Base-by-base conservation (phyloP, 2,329 filamentous ascomycete genomes). In the Colletotrichum brevisporum region DNA sequence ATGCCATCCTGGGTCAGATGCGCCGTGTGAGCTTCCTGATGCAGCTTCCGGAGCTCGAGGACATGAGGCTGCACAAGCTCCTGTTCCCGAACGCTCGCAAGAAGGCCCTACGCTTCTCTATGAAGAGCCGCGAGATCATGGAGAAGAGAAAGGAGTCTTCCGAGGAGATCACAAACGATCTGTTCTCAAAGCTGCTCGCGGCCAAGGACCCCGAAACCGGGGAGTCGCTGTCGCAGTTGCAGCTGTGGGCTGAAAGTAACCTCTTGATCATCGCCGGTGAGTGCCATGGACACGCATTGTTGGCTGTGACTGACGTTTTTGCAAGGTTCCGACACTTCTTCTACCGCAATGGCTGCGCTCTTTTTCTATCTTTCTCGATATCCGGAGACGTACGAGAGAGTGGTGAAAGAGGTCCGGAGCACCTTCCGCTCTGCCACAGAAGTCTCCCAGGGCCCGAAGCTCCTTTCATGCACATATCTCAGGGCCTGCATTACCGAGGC, bases 161-260 rank as follows among this genome's bases (percentile, higher is more conserved):
- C 6, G 41, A 27, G 5, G 48, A 39, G 3, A 18, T 27, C 1
- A 26, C 13, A 5, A 54, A 54, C 13, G 63, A 65, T 16, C 18
- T 65, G 5, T 54, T 66, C 4, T 54, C 63, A 3, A 66, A 66
- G 21, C 50, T 66, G 1, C 27, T 61, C 1, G 21, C 47, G 6
- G 50, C 63, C 2, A 60, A 54, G 24, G 63, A 66, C 55, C 63
- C 63, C 4, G 63, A 66, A 6, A 66, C 63, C 5, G 63, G 56
- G 13, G 56, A 61, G 21, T 66, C 63, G 6, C 50, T 55, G 15
- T 65, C 63, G 6, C 54, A 47, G 12, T 6, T 48, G n/a, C 63
- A 65, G 9, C 41, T 65, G 5, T 60, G 63, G 63, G 63, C 63
- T 6, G 63, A 66, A 5, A 66, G 63, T 9, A 66, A 65, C 50